Evolutionary conservation across 2,329 filamentous ascomycete genomes (phyloP), one percentile per base, ranked within the genome.

Genomic region (Trichoderma koningiopsis): DNA sequence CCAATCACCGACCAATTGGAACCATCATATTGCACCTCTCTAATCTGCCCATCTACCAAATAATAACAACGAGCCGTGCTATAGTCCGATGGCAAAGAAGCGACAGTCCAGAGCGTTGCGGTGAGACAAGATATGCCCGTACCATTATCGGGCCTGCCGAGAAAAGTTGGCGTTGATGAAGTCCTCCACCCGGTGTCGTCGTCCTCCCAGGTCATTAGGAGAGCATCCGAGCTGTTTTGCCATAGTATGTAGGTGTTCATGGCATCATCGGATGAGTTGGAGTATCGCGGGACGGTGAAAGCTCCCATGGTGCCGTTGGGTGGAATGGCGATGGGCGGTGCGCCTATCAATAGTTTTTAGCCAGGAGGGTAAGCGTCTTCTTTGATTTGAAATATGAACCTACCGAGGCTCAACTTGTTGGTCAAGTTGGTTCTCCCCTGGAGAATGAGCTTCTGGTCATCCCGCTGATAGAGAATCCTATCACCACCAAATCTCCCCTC

Each of bases 21-120:
- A 14, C 40, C 59, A 33, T 62, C 43, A 6, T 62, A 62, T 22
- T 62, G 59, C 13, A 35, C 40, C n/a, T 62, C 59, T 19, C 59
- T 14, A 24, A 62, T 52, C 1, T 35, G n/a, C 6, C 40, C 40
- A 35, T 52, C 19, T 6, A 62, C 40, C 29, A 52, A 19, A 5
- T 62, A 62, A 35, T 62, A 62, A 14, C 59, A 62, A 5, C 59
- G 59, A 52, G 59, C 40, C 40, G 47, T 62, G 13, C 43, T 43
- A 6, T 62, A 62, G 27, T 24, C 19, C 0, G 59, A 49, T n/a
- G 14, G 13, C 27, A 62, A 35, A 35, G 59, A 33, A 0, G 19
- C n/a, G 24, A 33, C 40, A 3, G 59, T 27, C 59, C 59, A 62
- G 6, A 62, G 27, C 6, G 59, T 61, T 8, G 59, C 27, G n/a